These are phyloP conservation scores for Thalassiosira mediterranea DNA, from an alignment of 352 stramenopile genomes.

Conservation along the genomic window DNA sequence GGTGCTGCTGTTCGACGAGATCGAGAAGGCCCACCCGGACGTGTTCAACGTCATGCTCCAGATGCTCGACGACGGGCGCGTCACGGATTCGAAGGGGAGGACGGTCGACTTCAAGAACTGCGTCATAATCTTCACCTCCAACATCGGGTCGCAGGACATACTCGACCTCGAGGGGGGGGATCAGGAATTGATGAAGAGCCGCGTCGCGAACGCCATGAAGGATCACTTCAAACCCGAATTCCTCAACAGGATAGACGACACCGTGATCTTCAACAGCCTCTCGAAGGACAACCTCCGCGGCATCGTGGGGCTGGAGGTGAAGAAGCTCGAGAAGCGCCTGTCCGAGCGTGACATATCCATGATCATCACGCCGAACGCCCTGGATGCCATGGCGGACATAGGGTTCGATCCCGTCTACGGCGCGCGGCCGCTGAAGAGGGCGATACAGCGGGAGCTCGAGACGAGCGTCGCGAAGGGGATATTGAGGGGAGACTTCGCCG, in stretches of 20 bases:
- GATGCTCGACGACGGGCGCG: slow-evolving; percentile 89
- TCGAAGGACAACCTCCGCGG: slow-evolving; percentile 88
- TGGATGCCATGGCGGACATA: slow-evolving; percentile 91
- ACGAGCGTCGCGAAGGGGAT: slow-evolving; percentile 92
- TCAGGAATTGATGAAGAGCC: slow-evolving; percentile 33
- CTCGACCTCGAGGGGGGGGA: slow-evolving; percentile 63
- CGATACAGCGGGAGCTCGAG: slow-evolving; percentile 95
- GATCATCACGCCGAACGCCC: slow-evolving; percentile 89
- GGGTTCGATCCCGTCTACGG: slow-evolving; percentile 96
- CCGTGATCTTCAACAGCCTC: slow-evolving; percentile 97
- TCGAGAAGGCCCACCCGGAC: slow-evolving; percentile 94
- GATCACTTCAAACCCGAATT: slow-evolving; percentile 95
- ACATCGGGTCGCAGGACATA: slow-evolving; percentile 94
- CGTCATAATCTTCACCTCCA: slow-evolving; percentile 97
- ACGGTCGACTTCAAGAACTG: slow-evolving; percentile 97
- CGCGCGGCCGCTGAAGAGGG: slow-evolving; percentile 93
- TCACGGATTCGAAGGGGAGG: slow-evolving; percentile 94
- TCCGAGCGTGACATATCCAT: slow-evolving; percentile 91
- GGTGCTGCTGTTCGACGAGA: slow-evolving; percentile 96
- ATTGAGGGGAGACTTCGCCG: slow-evolving; percentile 86
- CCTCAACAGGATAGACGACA: slow-evolving; percentile 97
- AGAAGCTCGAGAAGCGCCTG: slow-evolving; percentile 89
- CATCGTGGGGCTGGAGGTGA: slow-evolving; percentile 95
- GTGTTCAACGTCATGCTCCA: slow-evolving; percentile 97
- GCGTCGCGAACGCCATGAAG: slow-evolving; percentile 74